Evolutionary conservation across 2,329 filamentous ascomycete genomes (phyloP), one percentile per base, ranked within the genome.

Genomic region (Penicillium aurantiogriseum): DNA sequence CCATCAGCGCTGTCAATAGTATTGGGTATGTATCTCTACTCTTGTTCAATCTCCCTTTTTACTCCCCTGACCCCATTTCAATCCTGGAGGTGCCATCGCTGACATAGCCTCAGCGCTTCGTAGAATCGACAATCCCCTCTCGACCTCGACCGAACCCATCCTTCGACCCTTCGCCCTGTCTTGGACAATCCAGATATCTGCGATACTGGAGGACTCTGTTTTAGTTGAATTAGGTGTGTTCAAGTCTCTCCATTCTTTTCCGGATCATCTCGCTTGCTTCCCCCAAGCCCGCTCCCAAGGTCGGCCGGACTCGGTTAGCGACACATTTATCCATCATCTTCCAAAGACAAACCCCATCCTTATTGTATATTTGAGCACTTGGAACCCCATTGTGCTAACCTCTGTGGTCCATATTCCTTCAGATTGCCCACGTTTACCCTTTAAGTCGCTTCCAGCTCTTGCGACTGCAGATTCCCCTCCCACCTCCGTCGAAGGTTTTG

Each of bases 41-140:
- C 54, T 59, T 51, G 38, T 59, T 61, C 57, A 50, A 47, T 59
- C 58, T 58, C 40, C 25, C 46, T 57, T 39, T 56, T 43, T 49
- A 51, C 56, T 62, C 51, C 59, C 62, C 60, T 63, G 51, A 51
- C 58, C 62, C 65, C 58, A 49, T 63, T 59, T 67, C 58, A 57
- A 57, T 64, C 67, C 65, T 65, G 64, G 62, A 66, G 66, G 71
- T 70, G 65, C 65, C 71, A 74, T 64, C 71, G 71, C 74, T 76
- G 71, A 75, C 71, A 68, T 69, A 67, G 67, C 69, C 69, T 66
- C 69, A 72, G 66, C 70, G 68, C 72, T 72, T 72, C 65, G 64
- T 72, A 71, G 69, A 69, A 66, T 65, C 66, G 64, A 64, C 65
- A 65, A 62, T 61, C 61, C 63, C 63, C 62, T 64, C 62, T 56